Conservation (phyloP, 352 stramenopile genomes). For the Blastocystis sp. region DNA sequence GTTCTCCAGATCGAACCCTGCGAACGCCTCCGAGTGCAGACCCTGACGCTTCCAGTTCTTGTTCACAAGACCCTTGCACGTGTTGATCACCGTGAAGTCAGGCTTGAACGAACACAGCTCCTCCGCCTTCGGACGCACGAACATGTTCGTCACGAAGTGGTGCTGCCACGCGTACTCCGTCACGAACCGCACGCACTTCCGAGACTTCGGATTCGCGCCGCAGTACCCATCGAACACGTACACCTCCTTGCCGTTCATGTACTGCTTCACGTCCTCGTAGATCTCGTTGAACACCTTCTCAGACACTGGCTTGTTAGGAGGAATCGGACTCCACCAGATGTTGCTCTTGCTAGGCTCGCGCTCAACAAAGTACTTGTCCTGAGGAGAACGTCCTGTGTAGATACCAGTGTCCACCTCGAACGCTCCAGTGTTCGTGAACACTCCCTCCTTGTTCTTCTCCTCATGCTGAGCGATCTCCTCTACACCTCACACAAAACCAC, state of each 20-base stretch:
- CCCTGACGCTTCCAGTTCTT: conserved; percentile 85
- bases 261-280: conserved; percentile 82
- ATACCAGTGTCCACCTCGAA: conserved; percentile 95
- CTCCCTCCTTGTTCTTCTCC: conserved; percentile 83
- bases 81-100: conserved; percentile 95
- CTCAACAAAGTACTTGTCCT: conserved; percentile 95
- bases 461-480: conserved; percentile 88
- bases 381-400: conserved; percentile 92
- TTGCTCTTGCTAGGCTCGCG: conserved; percentile 81
- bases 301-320: conserved; percentile 81
- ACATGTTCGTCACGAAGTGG: conserved; percentile 95
- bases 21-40: conserved; percentile 88
- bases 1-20: conserved; percentile 93
- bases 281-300: conserved; percentile 88
- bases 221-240: conserved; percentile 93
- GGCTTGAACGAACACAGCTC: conserved; percentile 82
- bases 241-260: conserved; percentile 84
- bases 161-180: conserved; percentile 94
- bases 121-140: conserved; percentile 74
- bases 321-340: conserved; percentile 90
- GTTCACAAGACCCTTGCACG: conserved; percentile 83
- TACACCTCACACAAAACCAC: not conserved
- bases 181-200: conserved; percentile 91
- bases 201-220: conserved; percentile 80
- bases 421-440: conserved; percentile 79